These are phyloP conservation scores for Paracoccidioides lutzii DNA, from an alignment of 2,329 filamentous ascomycete species.

Conservation along the genomic window DNA sequence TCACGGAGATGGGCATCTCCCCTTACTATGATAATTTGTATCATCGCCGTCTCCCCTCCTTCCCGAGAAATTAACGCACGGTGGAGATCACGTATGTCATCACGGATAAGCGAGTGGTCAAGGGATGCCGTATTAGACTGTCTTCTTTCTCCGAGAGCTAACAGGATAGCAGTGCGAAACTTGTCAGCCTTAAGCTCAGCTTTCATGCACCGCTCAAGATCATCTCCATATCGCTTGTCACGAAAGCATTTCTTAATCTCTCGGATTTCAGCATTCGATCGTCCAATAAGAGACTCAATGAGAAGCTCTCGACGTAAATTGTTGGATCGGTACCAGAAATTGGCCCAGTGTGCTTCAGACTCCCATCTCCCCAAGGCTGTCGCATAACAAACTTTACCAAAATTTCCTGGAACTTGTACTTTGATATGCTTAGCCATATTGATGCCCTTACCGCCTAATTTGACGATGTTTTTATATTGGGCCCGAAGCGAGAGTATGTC, in stretches of 20 bases:
- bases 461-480: slow-evolving; percentile 85
- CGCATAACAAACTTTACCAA: slow-evolving; percentile 86
- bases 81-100: slow-evolving; percentile 62
- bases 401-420: slow-evolving; percentile 38
- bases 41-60: slow-evolving; percentile 79
- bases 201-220: slow-evolving; percentile 71
- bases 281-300: slow-evolving; percentile 85
- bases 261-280: slow-evolving; percentile 73
- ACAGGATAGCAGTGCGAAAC: slow-evolving; percentile 76
- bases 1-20: slow-evolving; percentile 73
- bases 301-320: slow-evolving; percentile 74
- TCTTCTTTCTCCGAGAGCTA: slow-evolving; percentile 67
- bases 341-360: slow-evolving; percentile 92
- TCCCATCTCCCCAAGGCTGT: slow-evolving; percentile 85
- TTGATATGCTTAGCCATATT: slow-evolving; percentile 41
- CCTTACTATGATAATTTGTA: slow-evolving; percentile 66
- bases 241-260: slow-evolving; percentile 78
- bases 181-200: slow-evolving; percentile 91
- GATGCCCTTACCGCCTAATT: slow-evolving; percentile 40
- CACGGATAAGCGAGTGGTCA: slow-evolving; percentile 49
- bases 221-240: slow-evolving; percentile 83
- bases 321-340: slow-evolving; percentile 91
- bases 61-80: slow-evolving; percentile 55
- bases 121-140: slow-evolving; percentile 67
- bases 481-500: slow-evolving; percentile 74